Base-by-base conservation (phyloP, 208 protist species). In the Spironucleus salmonicida region DNA sequence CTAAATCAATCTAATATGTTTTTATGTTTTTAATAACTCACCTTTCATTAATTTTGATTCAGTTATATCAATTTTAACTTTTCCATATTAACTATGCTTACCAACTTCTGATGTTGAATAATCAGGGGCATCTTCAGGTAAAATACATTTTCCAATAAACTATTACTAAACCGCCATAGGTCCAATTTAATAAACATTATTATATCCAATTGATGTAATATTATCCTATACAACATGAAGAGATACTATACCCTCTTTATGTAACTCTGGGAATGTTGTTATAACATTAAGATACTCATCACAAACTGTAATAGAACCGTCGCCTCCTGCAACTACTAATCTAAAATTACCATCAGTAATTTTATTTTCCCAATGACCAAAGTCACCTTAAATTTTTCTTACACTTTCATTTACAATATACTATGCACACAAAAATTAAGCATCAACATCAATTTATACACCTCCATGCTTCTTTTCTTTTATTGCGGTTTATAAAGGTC, bases 131-230 rank as follows among this genome's bases (percentile, higher is more conserved):
- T n/a, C n/a, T n/a, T n/a, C n/a, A n/a, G n/a, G n/a, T n/a, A n/a
- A n/a, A n/a, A n/a, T n/a, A n/a, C n/a, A n/a, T n/a, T n/a, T n/a
- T n/a, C n/a, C n/a, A n/a, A n/a, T n/a, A n/a, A n/a, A n/a, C n/a
- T n/a, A n/a, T n/a, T n/a, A n/a, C n/a, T n/a, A n/a, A n/a, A 71
- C 11, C 64, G 64, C 64, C 15, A 45, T 35, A n/a, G 64, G 34
- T 15, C 34, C 64, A 45, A 71, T 71, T 38, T 71, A 35, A 19
- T 45, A 42, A 15, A 71, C 64, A 19, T 11, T 45, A n/a, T 45
- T 49, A 35, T 42, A 71, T 11, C 64, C 64, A 49, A 71, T 42
- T 7, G 64, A 45, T 11, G 64, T 71, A 15, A 71, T 71, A 38
- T 45, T 11, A 42, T 71, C 64, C 32, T 45, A 7, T 19, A 71